phyloP scores from a whole-genome alignment of 768 basidiomycete genomes.

The Daedaleopsis nitida region DNA sequence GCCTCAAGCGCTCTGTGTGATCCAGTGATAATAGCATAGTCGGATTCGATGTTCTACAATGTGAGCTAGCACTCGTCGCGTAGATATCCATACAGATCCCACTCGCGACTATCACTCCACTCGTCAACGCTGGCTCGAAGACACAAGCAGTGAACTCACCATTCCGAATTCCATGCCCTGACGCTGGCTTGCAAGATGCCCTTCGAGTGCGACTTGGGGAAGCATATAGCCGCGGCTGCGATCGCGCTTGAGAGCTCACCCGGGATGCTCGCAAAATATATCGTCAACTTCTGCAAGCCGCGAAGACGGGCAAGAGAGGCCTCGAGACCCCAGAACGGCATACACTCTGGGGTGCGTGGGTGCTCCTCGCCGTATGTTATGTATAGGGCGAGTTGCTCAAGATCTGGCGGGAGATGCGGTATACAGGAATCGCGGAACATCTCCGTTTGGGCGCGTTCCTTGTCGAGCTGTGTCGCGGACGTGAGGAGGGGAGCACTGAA shows the following conservation, averaged over 20 bases:
- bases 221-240: background rate
- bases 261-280: background rate
- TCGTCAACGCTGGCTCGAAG: too few species aligned
- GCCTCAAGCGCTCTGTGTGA: too few species aligned
- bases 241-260: background rate
- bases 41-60: too few species aligned
- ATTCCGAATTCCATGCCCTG: background rate
- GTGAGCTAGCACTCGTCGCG: background rate
- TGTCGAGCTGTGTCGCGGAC: background rate
- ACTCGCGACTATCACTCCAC: background rate
- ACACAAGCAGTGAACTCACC: background rate
- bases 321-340: background rate
- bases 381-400: constrained; percentile 1
- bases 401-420: background rate
- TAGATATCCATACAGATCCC: background rate
- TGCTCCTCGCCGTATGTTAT: background rate
- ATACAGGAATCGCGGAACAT: background rate
- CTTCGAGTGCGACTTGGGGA: background rate
- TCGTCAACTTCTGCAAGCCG: background rate
- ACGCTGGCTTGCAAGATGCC: background rate
- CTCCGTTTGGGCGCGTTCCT: background rate
- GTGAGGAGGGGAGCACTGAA: background rate
- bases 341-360: background rate
- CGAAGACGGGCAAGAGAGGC: background rate
- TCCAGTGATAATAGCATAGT: too few species aligned